A percentile compares a stretch with the other conserved stretches of the same genome.
phyloP scores from a whole-genome alignment of 106 monocot genomes.

The Acanthochlamys bracteata region DNA sequence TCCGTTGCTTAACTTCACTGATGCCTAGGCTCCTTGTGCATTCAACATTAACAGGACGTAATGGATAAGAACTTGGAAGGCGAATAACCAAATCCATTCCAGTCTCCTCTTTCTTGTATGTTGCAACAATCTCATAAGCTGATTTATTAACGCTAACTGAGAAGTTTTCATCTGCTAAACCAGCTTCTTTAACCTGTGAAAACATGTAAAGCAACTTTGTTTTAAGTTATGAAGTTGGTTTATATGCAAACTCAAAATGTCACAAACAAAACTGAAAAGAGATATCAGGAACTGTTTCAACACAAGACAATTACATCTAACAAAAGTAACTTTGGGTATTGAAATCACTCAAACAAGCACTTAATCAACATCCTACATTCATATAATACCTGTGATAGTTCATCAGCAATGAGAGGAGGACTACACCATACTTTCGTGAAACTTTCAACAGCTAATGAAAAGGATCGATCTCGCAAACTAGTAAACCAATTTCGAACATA shows the following conservation, averaged over 20 bases:
- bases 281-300: no score
- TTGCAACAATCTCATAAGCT: conserved; percentile 83
- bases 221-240: no score
- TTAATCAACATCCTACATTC: no score
- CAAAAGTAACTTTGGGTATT: no score
- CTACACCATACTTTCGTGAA: conserved; percentile 92
- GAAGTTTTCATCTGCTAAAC: conserved; percentile 76
- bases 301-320: no score
- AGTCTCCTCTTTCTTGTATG: conserved; percentile 96
- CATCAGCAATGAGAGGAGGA: conserved; percentile 74
- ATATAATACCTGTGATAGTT: conserved; percentile 73
- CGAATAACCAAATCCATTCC: conserved; percentile 95
- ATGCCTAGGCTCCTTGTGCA: conserved; percentile 88
- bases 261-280: no score
- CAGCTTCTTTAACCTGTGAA: conserved; percentile 68
- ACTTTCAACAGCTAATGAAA: conserved; percentile 62
- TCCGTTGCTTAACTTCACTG: conserved; percentile 85
- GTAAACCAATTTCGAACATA: conserved; percentile 94
- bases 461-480: conserved; percentile 69
- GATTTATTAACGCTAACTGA: conserved; percentile 78
- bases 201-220: background rate
- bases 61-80: conserved; percentile 78
- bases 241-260: no score
- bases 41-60: conserved; percentile 87
- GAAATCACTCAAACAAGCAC: no score